Evolutionary conservation across 1,284 basidiomycete genomes (phyloP), one percentile per base, ranked within the genome.

Genomic region (Ceratobasidium sp.): DNA sequence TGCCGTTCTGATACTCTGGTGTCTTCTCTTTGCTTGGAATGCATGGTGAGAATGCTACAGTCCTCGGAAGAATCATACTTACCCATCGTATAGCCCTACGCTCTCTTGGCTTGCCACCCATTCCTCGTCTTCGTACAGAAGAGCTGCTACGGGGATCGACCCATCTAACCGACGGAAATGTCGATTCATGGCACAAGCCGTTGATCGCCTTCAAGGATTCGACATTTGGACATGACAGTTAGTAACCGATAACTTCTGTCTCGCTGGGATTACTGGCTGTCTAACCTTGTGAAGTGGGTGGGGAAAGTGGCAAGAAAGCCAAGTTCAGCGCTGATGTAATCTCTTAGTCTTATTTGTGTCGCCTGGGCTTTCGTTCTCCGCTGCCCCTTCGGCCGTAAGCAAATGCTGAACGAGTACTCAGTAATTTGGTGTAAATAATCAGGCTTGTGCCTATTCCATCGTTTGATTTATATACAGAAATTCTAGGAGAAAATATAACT

Each of bases 31-130:
- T 88, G 73, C 96, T 97, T 81, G 48, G 77, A 29, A 27, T 47
- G 6, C 31, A 65, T 36, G 50, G 9, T 65, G 48, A 8, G 48
- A 45, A 41, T 45, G 36, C 57, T 15, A 48, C 31, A 22, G 41
- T 6, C n/a, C 51, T 14, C 22, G 54, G 71, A 27, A 50, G 14
- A 29, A 2, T 3, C 22, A 78, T 19, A 84, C 91, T 79, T 82
- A 96, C 95, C 93, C 94, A 79, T 96, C 92, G 80, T 98, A 98
- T 75, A 98, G 90, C 1, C 96, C 96, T 4, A 97, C 91, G 56
- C 84, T 84, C 57, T 94, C 91, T 81, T 95, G 94, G 47, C 87
- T 89, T 2, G 89, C 86, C 2, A 93, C 84, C 59, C 93, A 85
- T 53, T 89, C 88, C 82, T 98, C 96, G 74, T 95, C 93, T 7